Conservation (phyloP, 306 rosid species). For the Sicyos edulis region DNA sequence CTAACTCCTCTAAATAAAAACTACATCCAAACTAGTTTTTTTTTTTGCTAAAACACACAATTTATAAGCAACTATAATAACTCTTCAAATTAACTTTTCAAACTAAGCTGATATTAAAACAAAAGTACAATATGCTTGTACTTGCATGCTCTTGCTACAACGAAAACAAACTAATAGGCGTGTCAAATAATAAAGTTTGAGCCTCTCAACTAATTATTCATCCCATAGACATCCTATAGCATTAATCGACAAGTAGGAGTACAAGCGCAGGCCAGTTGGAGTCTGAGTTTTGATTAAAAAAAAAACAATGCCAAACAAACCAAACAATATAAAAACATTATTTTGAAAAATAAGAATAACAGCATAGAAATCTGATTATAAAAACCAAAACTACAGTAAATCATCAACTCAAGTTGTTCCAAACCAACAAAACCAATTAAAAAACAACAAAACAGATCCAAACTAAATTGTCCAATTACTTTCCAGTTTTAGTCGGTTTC, state of each 20-base stretch:
- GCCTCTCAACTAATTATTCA: neutral
- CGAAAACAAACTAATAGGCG: neutral
- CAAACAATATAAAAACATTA: neutral
- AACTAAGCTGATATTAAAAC: too few relatives aligned
- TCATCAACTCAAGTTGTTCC: neutral
- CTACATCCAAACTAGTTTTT: too few relatives aligned
- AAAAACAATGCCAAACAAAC: neutral
- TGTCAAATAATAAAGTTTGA: neutral
- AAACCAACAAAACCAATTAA: neutral
- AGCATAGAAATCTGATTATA: neutral
- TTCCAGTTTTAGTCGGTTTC: neutral
- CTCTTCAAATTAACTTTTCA: too few relatives aligned
- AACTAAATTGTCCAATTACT: neutral
- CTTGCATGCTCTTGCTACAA: neutral
- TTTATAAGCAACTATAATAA: too few relatives aligned
- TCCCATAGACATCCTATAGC: neutral
- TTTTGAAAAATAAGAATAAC: neutral
- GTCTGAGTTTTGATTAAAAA: neutral
- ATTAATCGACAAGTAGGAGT: neutral
- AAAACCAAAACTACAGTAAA: too few relatives aligned
- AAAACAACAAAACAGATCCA: neutral
- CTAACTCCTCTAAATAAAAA: too few relatives aligned
- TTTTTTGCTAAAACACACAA: too few relatives aligned
- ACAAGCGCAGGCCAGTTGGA: neutral
- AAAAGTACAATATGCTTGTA: neutral